These are phyloP conservation scores for Cochlearia excelsa DNA, from an alignment of 345 rosid genomes.

Conservation along the genomic window DNA sequence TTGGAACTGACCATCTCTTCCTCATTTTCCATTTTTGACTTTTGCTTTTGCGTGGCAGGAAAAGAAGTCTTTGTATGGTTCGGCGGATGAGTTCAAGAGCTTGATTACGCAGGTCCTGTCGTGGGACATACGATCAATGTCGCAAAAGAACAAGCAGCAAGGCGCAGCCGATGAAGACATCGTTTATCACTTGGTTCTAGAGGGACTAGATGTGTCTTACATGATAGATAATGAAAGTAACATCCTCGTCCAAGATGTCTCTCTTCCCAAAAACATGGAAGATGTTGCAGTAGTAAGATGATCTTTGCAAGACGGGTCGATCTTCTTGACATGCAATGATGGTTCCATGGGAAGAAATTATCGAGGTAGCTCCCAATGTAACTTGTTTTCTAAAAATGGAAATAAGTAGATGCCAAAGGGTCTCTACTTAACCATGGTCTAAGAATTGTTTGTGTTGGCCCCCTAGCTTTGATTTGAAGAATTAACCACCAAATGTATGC, in stretches of 20 bases:
- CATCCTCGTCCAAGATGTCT: constrained; percentile 56
- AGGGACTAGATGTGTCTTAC: constrained; percentile 73
- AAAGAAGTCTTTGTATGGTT: constrained; percentile 64
- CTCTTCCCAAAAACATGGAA: constrained; percentile 24
- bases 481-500: too few relatives aligned
- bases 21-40: constrained; percentile 5
- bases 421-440: too few relatives aligned
- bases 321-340: neutral
- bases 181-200: constrained; percentile 69
- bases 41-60: constrained; percentile 42
- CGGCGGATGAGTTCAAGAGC: constrained; percentile 58
- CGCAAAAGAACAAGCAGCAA: constrained; percentile 61
- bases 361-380: too few relatives aligned
- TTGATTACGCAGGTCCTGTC: constrained; percentile 72
- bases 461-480: too few relatives aligned
- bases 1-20: constrained; percentile 13
- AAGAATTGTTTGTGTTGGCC: too few relatives aligned
- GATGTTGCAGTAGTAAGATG: constrained; percentile 9
- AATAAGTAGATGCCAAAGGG: too few relatives aligned
- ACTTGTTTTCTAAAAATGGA: too few relatives aligned
- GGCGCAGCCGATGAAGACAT: constrained; percentile 27
- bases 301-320: constrained; percentile 10
- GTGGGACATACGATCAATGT: constrained; percentile 93
- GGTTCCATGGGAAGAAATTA: too few relatives aligned
- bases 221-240: constrained; percentile 51